Percentiles rank a stretch among this genome's conserved stretches.
phyloP scores from a whole-genome alignment of 805 yeast genomes.

The Pichia scutulata region DNA sequence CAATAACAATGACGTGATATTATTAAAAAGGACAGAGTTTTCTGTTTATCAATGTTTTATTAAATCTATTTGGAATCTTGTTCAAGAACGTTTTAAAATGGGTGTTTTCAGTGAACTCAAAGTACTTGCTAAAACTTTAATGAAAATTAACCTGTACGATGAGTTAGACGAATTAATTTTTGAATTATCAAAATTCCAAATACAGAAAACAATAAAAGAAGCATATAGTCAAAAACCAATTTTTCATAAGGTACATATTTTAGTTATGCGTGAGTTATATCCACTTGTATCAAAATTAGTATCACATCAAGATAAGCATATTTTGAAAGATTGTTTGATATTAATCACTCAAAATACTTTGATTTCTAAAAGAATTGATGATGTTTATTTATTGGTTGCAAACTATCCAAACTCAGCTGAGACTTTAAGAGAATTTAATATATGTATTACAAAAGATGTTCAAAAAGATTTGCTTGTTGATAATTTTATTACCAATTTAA shows the following conservation, averaged over 20 bases:
- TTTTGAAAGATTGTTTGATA: slow-evolving; percentile 13
- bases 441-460: slow-evolving; percentile 37
- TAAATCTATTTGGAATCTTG: slow-evolving; percentile 1
- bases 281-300: slow-evolving; percentile 20
- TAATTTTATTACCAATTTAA: slow-evolving; percentile 39
- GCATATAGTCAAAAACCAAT: slow-evolving; percentile 20
- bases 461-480: slow-evolving; percentile 49
- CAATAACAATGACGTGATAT: slow-evolving; percentile 1
- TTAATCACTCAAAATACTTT: slow-evolving; percentile 19
- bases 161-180: slow-evolving; percentile 27
- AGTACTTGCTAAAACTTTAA: slow-evolving; percentile 15
- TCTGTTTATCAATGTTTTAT: slow-evolving; percentile 9
- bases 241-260: slow-evolving; percentile 28
- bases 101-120: slow-evolving; percentile 3
- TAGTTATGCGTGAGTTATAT: slow-evolving; percentile 33
- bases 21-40: slow-evolving; percentile 9
- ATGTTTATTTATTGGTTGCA: slow-evolving; percentile 51
- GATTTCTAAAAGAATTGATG: slow-evolving; percentile 41
- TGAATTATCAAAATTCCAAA: slow-evolving; percentile 30
- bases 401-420: slow-evolving; percentile 44
- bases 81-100: neutral
- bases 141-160: slow-evolving; percentile 16
- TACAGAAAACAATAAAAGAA: slow-evolving; percentile 18
- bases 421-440: slow-evolving; percentile 52
- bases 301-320: slow-evolving; percentile 1